phyloP scores from a whole-genome alignment of 352 stramenopile genomes.

The Pythium apleroticum region DNA sequence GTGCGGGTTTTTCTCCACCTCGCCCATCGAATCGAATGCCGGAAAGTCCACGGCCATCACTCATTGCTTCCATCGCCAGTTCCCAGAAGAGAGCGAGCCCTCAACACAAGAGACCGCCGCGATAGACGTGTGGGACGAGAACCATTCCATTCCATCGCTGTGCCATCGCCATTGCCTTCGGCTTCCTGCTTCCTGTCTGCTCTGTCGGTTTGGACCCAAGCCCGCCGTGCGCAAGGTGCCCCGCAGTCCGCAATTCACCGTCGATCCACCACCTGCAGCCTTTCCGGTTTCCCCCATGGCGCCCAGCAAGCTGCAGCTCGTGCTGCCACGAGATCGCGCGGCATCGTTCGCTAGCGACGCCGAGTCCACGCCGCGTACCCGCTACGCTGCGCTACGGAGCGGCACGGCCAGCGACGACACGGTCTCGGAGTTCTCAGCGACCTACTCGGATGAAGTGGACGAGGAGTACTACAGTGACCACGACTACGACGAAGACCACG shows the following conservation, averaged over 20 bases:
- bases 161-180: not conserved
- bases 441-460: conserved; percentile 7
- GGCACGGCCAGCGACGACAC: conserved; percentile 6
- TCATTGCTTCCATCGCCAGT: not conserved
- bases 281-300: not conserved
- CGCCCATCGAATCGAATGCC: not conserved
- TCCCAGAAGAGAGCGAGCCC: not conserved
- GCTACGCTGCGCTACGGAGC: not conserved
- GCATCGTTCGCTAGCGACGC: not conserved
- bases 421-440: conserved; percentile 5
- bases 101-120: conserved; percentile 1
- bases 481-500: conserved; percentile 9
- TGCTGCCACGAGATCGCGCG: conserved; percentile 11
- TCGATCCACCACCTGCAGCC: not conserved
- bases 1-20: not conserved
- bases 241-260: not conserved
- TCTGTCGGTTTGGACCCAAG: not conserved
- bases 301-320: conserved; percentile 3
- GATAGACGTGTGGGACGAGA: conserved; percentile 4
- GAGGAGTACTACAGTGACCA: conserved; percentile 8
- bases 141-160: not conserved
- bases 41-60: conserved; percentile 14
- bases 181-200: no score
- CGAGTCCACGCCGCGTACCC: not conserved
- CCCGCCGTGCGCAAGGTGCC: not conserved